These are phyloP conservation scores for Setaria viridis DNA, from an alignment of 202 grass and related monocot species.

Conservation along the genomic window DNA sequence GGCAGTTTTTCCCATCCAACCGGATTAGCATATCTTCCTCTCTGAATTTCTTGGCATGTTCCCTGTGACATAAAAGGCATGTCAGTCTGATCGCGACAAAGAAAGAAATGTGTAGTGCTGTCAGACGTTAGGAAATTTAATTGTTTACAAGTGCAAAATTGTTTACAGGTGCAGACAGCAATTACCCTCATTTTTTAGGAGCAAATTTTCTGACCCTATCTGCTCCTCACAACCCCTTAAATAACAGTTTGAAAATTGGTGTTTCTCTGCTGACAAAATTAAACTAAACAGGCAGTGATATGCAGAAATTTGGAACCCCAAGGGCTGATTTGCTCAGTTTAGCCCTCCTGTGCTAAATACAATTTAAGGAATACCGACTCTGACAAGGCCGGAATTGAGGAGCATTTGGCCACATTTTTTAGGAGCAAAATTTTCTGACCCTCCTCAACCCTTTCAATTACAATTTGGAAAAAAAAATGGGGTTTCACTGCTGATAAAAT, in stretches of 20 bases:
- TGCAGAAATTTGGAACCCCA: not conserved
- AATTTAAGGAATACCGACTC: not conserved
- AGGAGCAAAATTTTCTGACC: not conserved
- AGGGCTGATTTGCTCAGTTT: not conserved
- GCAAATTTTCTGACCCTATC: not conserved
- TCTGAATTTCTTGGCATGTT: slow-evolving; percentile 89
- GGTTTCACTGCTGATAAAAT: not conserved
- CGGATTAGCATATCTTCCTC: slow-evolving; percentile 81
- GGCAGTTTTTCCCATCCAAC: slow-evolving; percentile 89
- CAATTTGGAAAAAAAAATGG: not conserved
- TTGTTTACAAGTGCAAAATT: not conserved
- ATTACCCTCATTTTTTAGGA: not conserved
- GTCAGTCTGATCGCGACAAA: not conserved
- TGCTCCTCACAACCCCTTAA: not conserved
- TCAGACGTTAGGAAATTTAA: not conserved
- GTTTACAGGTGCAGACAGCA: not conserved
- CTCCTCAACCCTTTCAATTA: not conserved
- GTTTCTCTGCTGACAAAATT: not conserved
- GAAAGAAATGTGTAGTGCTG: not conserved
- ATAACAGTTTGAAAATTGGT: not conserved
- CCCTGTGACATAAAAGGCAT: slow-evolving; percentile 44
- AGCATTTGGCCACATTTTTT: not conserved
- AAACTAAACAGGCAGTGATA: not conserved
- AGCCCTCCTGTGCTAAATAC: not conserved
- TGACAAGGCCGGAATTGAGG: not conserved